Evolutionary conservation across 768 basidiomycete genomes (phyloP).

Genomic region (Calvatia gigantea): DNA sequence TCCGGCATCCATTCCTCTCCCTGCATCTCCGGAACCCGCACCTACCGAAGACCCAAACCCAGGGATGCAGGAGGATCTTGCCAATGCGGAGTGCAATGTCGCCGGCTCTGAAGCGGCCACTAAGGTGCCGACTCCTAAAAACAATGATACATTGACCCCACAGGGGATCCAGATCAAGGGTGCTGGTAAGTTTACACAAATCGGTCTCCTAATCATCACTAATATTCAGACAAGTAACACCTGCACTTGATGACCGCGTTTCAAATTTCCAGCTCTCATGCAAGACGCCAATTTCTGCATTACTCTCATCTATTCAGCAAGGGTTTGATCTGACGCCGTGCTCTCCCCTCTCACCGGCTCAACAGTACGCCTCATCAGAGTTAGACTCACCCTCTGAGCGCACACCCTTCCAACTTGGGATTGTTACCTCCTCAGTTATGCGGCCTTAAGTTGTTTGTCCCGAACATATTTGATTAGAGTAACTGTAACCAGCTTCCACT

Average conservation of each 20-base stretch:
- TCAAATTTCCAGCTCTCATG: conserved; percentile 6
- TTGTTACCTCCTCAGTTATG: neutral
- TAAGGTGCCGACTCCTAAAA: neutral
- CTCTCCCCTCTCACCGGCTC: conserved; percentile 58
- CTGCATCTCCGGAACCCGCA: conserved; percentile 29
- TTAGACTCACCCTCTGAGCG: neutral
- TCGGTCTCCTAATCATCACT: neutral
- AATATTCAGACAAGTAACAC: conserved; percentile 17
- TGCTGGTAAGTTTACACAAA: neutral
- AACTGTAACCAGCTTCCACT: too few relatives aligned
- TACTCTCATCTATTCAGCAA: conserved; percentile 59
- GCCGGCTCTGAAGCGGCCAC: neutral
- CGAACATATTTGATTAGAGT: too few relatives aligned
- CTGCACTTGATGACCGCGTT: conserved; percentile 4
- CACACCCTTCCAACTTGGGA: conserved; percentile 2
- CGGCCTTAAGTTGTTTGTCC: too few relatives aligned
- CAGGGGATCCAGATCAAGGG: neutral
- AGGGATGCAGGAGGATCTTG: neutral
- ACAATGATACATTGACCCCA: neutral
- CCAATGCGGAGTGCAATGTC: neutral
- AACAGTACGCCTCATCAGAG: conserved; percentile 34
- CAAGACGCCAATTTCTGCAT: conserved; percentile 65
- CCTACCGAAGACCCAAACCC: neutral
- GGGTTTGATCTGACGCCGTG: conserved; percentile 67
- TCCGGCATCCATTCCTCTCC: conserved; percentile 32